These are phyloP conservation scores for Fomitopsis serialis DNA, from an alignment of 768 basidiomycete species.

Conservation along the genomic window DNA sequence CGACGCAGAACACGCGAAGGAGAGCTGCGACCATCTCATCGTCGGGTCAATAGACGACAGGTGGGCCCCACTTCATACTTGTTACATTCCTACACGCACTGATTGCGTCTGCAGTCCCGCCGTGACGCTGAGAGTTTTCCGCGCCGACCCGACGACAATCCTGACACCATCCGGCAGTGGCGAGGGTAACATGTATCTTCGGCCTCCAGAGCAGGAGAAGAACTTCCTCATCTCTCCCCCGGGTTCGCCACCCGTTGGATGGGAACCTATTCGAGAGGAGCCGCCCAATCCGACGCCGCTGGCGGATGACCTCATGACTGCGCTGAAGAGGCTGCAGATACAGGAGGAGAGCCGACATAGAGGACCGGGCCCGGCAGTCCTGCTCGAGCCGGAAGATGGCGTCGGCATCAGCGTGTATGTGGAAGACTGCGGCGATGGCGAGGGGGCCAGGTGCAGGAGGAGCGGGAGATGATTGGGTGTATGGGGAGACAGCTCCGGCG, in stretches of 20 bases:
- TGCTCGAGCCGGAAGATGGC: conserved; percentile 64
- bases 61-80: conserved; percentile 40
- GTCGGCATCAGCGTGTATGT: conserved; percentile 76
- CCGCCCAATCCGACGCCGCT: conserved; percentile 81
- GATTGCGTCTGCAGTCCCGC: conserved; percentile 32
- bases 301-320: conserved; percentile 82
- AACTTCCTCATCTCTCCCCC: conserved; percentile 99
- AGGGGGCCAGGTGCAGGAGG: conserved; percentile 23
- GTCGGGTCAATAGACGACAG: conserved; percentile 46
- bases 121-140: conserved; percentile 59
- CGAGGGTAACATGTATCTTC: conserved; percentile 44
- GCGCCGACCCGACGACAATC: conserved; percentile 68
- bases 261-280: conserved; percentile 89
- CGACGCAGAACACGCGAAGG: conserved; percentile 64
- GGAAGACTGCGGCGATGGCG: conserved; percentile 56
- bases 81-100: background rate
- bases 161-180: conserved; percentile 24
- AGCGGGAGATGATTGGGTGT: conserved; percentile 51
- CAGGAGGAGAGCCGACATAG: conserved; percentile 33
- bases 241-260: conserved; percentile 94
- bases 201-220: conserved; percentile 76
- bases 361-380: conserved; percentile 40
- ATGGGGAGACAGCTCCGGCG: conserved; percentile 43
- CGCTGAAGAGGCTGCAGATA: conserved; percentile 66
- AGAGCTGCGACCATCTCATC: conserved; percentile 56